Conservation (phyloP, 805 yeast genomes). For the Starmerella vitae region DNA sequence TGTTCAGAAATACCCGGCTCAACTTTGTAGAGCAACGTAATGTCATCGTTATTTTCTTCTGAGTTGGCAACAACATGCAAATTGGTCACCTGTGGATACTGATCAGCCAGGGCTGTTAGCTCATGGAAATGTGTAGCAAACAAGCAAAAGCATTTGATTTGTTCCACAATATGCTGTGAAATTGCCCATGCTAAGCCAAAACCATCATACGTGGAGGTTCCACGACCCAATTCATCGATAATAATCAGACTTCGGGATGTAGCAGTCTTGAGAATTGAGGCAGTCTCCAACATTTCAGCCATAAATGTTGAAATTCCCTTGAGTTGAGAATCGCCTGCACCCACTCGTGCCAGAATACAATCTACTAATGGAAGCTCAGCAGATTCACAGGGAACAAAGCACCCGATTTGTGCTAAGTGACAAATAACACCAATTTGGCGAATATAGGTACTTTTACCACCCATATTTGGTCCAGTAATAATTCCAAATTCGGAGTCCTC, state of each 20-base stretch:
- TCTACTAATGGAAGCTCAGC: conserved; percentile 80
- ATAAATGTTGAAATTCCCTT: conserved; percentile 94
- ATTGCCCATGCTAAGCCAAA: conserved; percentile 97
- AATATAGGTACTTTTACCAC: conserved; percentile 75
- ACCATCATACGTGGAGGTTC: conserved; percentile 89
- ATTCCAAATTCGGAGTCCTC: conserved; percentile 55
- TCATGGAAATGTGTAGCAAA: conserved; percentile 99
- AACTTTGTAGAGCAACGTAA: conserved; percentile 83
- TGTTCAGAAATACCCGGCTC: conserved; percentile 92
- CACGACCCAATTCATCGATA: conserved; percentile 92
- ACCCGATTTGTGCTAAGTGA: conserved; percentile 66
- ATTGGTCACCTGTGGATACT: conserved; percentile 50
- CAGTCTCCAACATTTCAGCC: conserved; percentile 93
- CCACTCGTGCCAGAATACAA: conserved; percentile 90
- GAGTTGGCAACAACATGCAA: conserved; percentile 71
- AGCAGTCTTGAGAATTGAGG: conserved; percentile 70
- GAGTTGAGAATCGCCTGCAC: conserved; percentile 95
- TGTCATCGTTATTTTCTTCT: conserved; percentile 32
- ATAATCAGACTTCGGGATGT: conserved; percentile 67
- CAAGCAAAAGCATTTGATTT: conserved; percentile 62
- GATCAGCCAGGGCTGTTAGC: conserved; percentile 62
- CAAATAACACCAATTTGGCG: conserved; percentile 58
- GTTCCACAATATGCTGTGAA: conserved; percentile 63
- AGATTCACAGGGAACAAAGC: conserved; percentile 59
- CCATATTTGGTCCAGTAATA: conserved; percentile 84